phyloP scores from a whole-genome alignment of 2,329 filamentous ascomycete genomes.

The Amauroascus verrucosus region DNA sequence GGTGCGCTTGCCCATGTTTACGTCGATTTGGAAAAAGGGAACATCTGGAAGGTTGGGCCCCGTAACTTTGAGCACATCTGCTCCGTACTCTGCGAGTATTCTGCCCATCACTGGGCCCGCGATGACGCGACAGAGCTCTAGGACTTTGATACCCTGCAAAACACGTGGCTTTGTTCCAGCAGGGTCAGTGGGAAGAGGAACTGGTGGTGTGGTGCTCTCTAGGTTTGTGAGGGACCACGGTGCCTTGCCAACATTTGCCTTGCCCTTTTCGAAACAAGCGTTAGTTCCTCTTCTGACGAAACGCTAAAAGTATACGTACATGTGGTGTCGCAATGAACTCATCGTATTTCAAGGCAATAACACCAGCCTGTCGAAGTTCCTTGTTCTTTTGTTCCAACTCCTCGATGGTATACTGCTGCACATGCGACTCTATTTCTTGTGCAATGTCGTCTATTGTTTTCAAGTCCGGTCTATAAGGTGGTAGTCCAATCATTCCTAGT shows the following conservation, averaged over 20 bases:
- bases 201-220: conserved; percentile 42
- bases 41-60: conserved; percentile 58
- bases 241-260: conserved; percentile 32
- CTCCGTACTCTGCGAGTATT: conserved; percentile 64
- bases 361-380: conserved; percentile 49
- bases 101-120: conserved; percentile 63
- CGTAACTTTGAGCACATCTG: conserved; percentile 62
- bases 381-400: conserved; percentile 52
- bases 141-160: conserved; percentile 56
- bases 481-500: conserved; percentile 58
- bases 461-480: conserved; percentile 51
- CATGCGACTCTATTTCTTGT: conserved; percentile 48
- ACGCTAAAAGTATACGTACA: conserved; percentile 28
- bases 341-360: conserved; percentile 49
- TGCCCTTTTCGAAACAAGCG: conserved; percentile 25
- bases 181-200: conserved; percentile 27
- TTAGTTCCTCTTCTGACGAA: background rate
- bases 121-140: conserved; percentile 66
- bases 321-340: conserved; percentile 50
- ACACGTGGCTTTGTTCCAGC: conserved; percentile 33
- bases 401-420: conserved; percentile 44
- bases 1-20: conserved; percentile 61
- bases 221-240: conserved; percentile 43
- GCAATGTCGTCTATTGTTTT: conserved; percentile 52
- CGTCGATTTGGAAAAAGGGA: conserved; percentile 61